Evolutionary conservation across 1,284 basidiomycete species (phyloP).

Genomic region (Ceratorhiza oryzae-sativae): DNA sequence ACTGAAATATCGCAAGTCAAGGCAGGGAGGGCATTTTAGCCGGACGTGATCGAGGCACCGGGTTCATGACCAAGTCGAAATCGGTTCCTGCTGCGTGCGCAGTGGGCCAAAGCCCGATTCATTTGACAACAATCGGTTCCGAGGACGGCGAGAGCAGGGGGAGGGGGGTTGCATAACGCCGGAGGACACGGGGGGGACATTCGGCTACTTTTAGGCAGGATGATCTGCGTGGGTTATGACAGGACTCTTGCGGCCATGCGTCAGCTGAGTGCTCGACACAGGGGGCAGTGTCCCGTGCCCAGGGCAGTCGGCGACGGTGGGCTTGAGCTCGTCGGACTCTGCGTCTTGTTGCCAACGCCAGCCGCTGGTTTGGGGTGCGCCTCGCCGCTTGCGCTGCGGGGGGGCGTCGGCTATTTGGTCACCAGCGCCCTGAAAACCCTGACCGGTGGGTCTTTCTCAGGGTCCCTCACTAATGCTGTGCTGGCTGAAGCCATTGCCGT

Average conservation of each 20-base stretch:
- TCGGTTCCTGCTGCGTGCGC: slow-evolving; percentile 1
- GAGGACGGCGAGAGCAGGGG: neutral
- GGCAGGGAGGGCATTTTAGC: neutral
- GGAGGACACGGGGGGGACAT: neutral
- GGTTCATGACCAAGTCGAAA: neutral
- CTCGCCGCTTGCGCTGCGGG: neutral
- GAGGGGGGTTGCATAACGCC: neutral
- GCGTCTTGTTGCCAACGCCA: neutral
- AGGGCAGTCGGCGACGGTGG: neutral
- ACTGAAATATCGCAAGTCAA: neutral
- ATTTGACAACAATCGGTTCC: neutral
- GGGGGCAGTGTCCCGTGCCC: slow-evolving; percentile 10
- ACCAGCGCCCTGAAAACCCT: neutral
- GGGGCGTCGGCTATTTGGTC: neutral
- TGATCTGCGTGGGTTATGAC: neutral
- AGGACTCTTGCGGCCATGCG: neutral
- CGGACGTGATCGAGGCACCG: slow-evolving; percentile 3
- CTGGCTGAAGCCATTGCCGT: slow-evolving; percentile 21
- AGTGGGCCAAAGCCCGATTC: neutral
- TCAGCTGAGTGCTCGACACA: slow-evolving; percentile 6
- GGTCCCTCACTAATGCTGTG: no score
- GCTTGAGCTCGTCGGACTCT: neutral
- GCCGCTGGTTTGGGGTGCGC: neutral
- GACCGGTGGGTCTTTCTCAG: no score
- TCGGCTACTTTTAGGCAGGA: neutral